Evolutionary conservation across 768 basidiomycete species (phyloP).

Genomic region (Coprinellus micaceus): DNA sequence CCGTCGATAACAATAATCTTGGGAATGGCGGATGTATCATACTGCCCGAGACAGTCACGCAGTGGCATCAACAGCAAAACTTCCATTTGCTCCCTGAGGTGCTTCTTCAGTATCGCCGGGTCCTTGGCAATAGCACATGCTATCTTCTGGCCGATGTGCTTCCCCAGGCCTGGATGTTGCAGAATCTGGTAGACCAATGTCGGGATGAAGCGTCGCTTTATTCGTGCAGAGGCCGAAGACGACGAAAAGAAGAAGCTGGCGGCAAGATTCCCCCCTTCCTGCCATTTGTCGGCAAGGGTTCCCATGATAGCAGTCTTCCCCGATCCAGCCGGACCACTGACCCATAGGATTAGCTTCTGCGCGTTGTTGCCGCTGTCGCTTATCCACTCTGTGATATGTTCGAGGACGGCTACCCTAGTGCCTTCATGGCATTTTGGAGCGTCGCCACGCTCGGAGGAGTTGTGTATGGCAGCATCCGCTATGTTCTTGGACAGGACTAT

Average conservation of each 20-base stretch:
- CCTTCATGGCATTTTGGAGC: not conserved
- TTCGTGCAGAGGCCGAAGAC: not conserved
- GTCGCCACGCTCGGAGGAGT: conserved; percentile 6
- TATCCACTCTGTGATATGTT: conserved; percentile 4
- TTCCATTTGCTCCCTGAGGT: no score
- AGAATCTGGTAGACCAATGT: not conserved
- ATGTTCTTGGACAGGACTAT: not conserved
- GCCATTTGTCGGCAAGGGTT: conserved; percentile 3
- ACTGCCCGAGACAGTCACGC: no score
- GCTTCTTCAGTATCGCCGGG: no score
- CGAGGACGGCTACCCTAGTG: not conserved
- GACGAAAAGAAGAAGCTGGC: conserved; percentile 10
- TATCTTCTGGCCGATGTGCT: no score
- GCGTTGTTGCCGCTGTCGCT: not conserved
- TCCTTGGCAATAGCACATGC: no score
- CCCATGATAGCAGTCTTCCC: conserved; percentile 9
- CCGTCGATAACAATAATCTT: no score
- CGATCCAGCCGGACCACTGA: conserved; percentile 6
- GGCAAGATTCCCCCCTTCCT: not conserved
- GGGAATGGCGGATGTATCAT: no score
- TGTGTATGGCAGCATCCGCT: conserved; percentile 2
- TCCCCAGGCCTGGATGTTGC: no score
- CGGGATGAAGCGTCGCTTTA: not conserved
- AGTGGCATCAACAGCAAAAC: no score
- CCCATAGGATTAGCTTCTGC: not conserved